Evolutionary conservation across 352 stramenopile species (phyloP).

Genomic region (Phytophthora citrophthora): DNA sequence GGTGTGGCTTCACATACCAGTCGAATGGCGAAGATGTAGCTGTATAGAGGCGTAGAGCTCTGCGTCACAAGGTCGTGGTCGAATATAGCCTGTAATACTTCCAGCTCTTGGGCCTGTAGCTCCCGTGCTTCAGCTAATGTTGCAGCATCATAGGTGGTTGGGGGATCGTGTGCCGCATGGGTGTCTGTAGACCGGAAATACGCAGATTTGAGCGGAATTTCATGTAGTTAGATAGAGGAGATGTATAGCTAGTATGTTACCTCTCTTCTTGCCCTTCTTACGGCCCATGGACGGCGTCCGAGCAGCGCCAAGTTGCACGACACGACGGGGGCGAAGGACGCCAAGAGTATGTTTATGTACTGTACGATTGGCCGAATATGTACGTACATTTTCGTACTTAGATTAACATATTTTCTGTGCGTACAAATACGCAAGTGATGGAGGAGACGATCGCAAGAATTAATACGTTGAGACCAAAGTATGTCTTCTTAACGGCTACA

Average conservation of each 20-base stretch:
- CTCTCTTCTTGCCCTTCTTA: constrained; percentile 86
- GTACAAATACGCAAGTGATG: constrained; percentile 7
- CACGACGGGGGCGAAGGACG: neutral
- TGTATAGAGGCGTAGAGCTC: constrained; percentile 80
- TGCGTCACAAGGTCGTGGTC: constrained; percentile 74
- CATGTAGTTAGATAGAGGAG: neutral
- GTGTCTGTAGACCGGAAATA: constrained; percentile 19
- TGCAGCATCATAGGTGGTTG: constrained; percentile 41
- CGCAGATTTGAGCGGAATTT: constrained; percentile 3
- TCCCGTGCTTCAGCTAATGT: constrained; percentile 59
- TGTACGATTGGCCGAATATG: too few relatives aligned
- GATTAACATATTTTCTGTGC: neutral
- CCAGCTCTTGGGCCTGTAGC: constrained; percentile 81
- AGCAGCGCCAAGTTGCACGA: constrained; percentile 7
- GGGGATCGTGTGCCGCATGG: constrained; percentile 4
- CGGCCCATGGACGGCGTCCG: constrained; percentile 55
- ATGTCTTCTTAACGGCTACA: constrained; percentile 16
- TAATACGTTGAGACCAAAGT: constrained; percentile 4
- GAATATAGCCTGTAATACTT: constrained; percentile 85
- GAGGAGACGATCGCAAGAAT: constrained; percentile 8
- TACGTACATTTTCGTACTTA: constrained; percentile 22
- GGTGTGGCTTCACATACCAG: constrained; percentile 59
- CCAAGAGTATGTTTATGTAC: neutral
- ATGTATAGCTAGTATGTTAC: constrained; percentile 13
- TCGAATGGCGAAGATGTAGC: constrained; percentile 85